Percentiles rank a stretch among this genome's conserved stretches.
Evolutionary conservation across 192 early-diverging fungal genomes (phyloP).

Genomic region (Coemansia sp.): DNA sequence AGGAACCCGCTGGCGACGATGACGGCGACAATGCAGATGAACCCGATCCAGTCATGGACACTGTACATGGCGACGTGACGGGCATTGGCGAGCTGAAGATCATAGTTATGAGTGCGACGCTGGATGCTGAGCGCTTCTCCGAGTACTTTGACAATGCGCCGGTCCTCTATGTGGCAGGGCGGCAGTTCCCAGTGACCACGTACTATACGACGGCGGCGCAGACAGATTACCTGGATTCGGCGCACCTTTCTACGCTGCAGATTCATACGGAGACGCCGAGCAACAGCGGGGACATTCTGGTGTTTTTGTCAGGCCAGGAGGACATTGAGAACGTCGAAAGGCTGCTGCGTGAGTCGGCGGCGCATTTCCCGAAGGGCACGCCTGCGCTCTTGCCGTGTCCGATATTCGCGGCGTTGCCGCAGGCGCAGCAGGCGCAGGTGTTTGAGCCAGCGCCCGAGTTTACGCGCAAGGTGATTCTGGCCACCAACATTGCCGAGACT

Average conservation of each 20-base stretch:
- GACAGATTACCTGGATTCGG: constrained; percentile 87
- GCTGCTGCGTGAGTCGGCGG: constrained; percentile 55
- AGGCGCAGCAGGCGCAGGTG: constrained; percentile 79
- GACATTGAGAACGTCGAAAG: constrained; percentile 90
- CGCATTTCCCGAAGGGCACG: constrained; percentile 27
- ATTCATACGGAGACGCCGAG: constrained; percentile 78
- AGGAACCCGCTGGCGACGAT: background rate
- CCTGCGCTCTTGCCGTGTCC: constrained; percentile 71
- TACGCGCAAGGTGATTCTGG: constrained; percentile 86
- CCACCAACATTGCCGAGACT: constrained; percentile 98
- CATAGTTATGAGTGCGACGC: constrained; percentile 93
- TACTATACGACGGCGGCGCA: constrained; percentile 74
- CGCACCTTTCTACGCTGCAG: constrained; percentile 79
- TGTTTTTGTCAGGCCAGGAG: constrained; percentile 86
- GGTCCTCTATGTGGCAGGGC: constrained; percentile 83
- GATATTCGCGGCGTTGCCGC: constrained; percentile 88
- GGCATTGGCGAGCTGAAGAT: constrained; percentile 67
- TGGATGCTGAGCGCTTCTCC: constrained; percentile 89
- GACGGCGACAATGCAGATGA: background rate
- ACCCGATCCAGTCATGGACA: background rate
- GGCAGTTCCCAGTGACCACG: constrained; percentile 83
- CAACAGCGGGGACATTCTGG: constrained; percentile 78
- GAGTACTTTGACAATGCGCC: constrained; percentile 82
- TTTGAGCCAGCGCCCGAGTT: constrained; percentile 83
- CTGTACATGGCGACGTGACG: constrained; percentile 26